These are phyloP conservation scores for Rhizopogon vesiculosus DNA, from an alignment of 768 basidiomycete species.

Conservation along the genomic window DNA sequence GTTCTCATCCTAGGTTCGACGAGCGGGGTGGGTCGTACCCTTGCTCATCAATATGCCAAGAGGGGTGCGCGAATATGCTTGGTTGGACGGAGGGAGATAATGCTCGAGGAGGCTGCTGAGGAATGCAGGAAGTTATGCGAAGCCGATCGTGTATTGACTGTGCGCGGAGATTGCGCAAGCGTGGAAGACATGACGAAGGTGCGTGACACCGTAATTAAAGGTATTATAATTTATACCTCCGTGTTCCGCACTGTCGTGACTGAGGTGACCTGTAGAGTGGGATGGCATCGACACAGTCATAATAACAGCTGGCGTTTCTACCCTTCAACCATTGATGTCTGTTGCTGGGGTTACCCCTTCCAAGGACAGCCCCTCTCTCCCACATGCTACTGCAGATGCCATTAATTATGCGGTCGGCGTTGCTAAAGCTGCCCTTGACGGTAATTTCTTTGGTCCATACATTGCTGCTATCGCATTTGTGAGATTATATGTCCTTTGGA, in stretches of 20 bases:
- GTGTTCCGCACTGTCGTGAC: neutral
- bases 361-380: slow-evolving; percentile 22
- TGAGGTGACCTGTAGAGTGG: slow-evolving; percentile 51
- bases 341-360: slow-evolving; percentile 52
- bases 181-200: slow-evolving; percentile 65
- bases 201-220: slow-evolving; percentile 44
- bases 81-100: slow-evolving; percentile 57
- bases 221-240: slow-evolving; percentile 34
- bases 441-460: slow-evolving; percentile 70
- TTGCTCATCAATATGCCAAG: slow-evolving; percentile 66
- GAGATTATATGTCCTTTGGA: slow-evolving; percentile 19
- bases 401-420: slow-evolving; percentile 55
- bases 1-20: slow-evolving; percentile 82
- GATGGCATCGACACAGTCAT: slow-evolving; percentile 77
- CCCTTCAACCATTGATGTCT: slow-evolving; percentile 69
- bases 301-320: slow-evolving; percentile 80
- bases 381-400: slow-evolving; percentile 46
- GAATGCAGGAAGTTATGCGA: slow-evolving; percentile 45
- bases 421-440: slow-evolving; percentile 49
- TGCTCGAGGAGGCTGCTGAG: slow-evolving; percentile 51
- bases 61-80: slow-evolving; percentile 76
- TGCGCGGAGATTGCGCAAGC: slow-evolving; percentile 60
- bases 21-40: slow-evolving; percentile 71
- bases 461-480: slow-evolving; percentile 71
- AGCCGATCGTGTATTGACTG: slow-evolving; percentile 37